Base-by-base conservation (phyloP, 345 rosid genomes). In the Pistacia atlantica region DNA sequence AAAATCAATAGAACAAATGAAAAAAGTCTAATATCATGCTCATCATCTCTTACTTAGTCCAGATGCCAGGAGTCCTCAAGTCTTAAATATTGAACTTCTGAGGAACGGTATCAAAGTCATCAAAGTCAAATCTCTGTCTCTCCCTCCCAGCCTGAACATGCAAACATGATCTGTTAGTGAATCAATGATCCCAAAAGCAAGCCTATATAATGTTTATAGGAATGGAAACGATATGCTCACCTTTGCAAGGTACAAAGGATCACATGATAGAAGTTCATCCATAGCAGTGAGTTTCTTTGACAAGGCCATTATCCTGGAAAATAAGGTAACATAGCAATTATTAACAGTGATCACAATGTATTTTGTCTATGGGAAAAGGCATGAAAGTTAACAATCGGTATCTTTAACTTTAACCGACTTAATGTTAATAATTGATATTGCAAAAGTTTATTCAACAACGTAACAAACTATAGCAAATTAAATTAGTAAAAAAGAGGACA, bases 91-190 rank as follows among this genome's bases (percentile, higher is more conserved):
- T 85, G 81, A 97, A 97, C 85, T 86, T 97, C 85, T 91, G 94
- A 69, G 99, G 98, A 74, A 89, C 97, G 17, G 86, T 20, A 77
- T 97, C 99, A 33, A 90, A 89, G 82, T 94, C 99, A 72, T 93
- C 98, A n/a, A 88, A 94, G 85, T 97, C 98, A 12, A 85, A 91
- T 84, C 95, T 90, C 76, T 91, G 99, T 60, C 98, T 85, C 77
- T 94, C 98, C 82, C 86, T 89, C 71, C 97, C 98, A 63, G 80
- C 97, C 99, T 97, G 82, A 75, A 60, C 63, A 68, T 5, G 64
- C 3, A 64, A 3, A 56, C 18, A 42, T 52, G 11, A 56, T 67
- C 49, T 22, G 46, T 45, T 46, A 73, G 65, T 58, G 48, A 67
- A 74, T 71, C 28, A 66, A 65, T 18, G 60, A 77, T 80, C 59